Evolutionary conservation across 2,329 filamentous ascomycete genomes (phyloP).

Genomic region (Paecilomyces dactylethromorphus): DNA sequence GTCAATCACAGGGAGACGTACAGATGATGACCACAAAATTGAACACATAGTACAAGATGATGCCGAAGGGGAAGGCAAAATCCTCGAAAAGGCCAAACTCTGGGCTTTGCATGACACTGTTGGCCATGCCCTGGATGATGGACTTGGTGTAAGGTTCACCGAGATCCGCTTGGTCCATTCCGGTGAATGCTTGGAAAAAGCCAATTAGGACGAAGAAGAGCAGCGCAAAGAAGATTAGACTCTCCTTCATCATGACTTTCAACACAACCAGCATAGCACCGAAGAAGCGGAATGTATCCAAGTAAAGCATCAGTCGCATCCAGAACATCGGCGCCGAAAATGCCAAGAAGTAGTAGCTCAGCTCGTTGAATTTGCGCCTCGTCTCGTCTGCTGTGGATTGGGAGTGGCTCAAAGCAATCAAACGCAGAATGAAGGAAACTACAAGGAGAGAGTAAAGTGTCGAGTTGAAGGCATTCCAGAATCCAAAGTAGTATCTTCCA

Average conservation of each 20-base stretch:
- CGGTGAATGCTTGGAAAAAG: slow-evolving; percentile 91
- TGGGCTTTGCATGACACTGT: slow-evolving; percentile 84
- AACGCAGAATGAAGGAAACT: slow-evolving; percentile 70
- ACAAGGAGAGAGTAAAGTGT: slow-evolving; percentile 72
- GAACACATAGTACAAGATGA: slow-evolving; percentile 95
- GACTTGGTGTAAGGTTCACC: slow-evolving; percentile 46
- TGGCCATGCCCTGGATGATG: slow-evolving; percentile 59
- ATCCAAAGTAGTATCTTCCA: slow-evolving; percentile 81
- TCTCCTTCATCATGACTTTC: slow-evolving; percentile 92
- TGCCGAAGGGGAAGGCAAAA: slow-evolving; percentile 86
- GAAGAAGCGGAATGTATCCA: slow-evolving; percentile 92
- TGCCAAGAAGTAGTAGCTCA: slow-evolving; percentile 91
- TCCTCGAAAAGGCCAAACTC: slow-evolving; percentile 85
- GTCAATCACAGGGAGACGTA: slow-evolving; percentile 16
- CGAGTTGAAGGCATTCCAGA: slow-evolving; percentile 95
- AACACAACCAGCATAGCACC: slow-evolving; percentile 96
- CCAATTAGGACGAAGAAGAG: slow-evolving; percentile 68
- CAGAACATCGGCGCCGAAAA: slow-evolving; percentile 96
- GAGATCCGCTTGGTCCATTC: slow-evolving; percentile 76
- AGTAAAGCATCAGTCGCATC: slow-evolving; percentile 83
- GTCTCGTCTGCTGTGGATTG: slow-evolving; percentile 40
- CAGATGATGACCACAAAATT: slow-evolving; percentile 92
- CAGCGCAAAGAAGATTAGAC: slow-evolving; percentile 91
- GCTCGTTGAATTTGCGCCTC: slow-evolving; percentile 62
- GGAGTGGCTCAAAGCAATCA: slow-evolving; percentile 66